Evolutionary conservation across 1,139 yeast genomes (phyloP).

Genomic region (Trichomonascaceae sp.): DNA sequence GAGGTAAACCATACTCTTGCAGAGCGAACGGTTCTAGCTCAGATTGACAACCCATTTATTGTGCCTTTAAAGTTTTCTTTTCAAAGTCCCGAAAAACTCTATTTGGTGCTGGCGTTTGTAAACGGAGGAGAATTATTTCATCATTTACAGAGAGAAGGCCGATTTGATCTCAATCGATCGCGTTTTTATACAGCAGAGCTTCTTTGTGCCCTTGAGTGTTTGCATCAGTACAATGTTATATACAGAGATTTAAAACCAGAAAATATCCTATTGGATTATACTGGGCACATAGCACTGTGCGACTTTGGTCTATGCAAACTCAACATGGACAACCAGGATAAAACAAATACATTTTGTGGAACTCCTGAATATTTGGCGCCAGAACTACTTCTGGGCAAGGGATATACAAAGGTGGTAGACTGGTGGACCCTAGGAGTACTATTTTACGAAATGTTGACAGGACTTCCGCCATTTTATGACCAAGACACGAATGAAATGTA

Average conservation of each 20-base stretch:
- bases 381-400: conserved; percentile 82
- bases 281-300: conserved; percentile 95
- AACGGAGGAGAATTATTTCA: conserved; percentile 97
- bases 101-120: conserved; percentile 83
- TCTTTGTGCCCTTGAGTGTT: conserved; percentile 82
- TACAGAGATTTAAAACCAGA: conserved; percentile 96
- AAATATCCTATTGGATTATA: conserved; percentile 85
- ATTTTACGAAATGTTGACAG: conserved; percentile 92
- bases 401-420: conserved; percentile 92
- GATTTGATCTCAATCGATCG: conserved; percentile 82
- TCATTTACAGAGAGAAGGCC: conserved; percentile 87
- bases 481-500: conserved; percentile 94
- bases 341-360: conserved; percentile 93
- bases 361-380: conserved; percentile 97
- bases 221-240: conserved; percentile 85
- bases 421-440: conserved; percentile 98
- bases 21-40: conserved; percentile 89
- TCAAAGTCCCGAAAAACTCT: conserved; percentile 91
- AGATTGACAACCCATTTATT: conserved; percentile 92
- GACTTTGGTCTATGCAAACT: conserved; percentile 95
- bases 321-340: conserved; percentile 82
- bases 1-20: conserved; percentile 96
- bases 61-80: conserved; percentile 96
- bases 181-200: conserved; percentile 93
- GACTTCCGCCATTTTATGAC: conserved; percentile 93